A percentile compares a stretch with the other conserved stretches of the same genome.
Evolutionary conservation across 1,284 basidiomycete genomes (phyloP).

Genomic region (Fomitopsis pinicola): DNA sequence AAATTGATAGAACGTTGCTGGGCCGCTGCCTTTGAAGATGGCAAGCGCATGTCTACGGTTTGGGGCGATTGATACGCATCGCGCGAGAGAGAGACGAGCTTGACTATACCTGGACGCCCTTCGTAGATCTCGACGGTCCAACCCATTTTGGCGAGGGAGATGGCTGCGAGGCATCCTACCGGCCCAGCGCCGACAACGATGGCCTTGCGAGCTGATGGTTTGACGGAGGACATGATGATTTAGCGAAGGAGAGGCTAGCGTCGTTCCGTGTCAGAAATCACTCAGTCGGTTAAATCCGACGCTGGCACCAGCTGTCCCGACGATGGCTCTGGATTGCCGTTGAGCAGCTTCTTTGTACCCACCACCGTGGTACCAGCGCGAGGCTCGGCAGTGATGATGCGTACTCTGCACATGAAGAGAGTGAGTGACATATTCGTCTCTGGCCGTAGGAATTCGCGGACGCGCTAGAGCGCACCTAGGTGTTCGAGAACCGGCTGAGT

Average conservation of each 20-base stretch:
- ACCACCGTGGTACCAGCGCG: background rate
- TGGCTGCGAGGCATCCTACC: conserved; percentile 89
- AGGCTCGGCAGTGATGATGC: background rate
- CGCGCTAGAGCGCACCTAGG: background rate
- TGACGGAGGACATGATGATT: background rate
- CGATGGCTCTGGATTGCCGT: background rate
- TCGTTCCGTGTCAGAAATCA: conserved; percentile 1
- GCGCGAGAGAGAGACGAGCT: conserved; percentile 13
- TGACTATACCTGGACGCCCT: conserved; percentile 67
- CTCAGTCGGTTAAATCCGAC: background rate
- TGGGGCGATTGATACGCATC: conserved; percentile 10
- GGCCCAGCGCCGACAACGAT: conserved; percentile 86
- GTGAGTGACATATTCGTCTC: background rate
- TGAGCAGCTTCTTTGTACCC: background rate
- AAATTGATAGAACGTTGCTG: conserved; percentile 92
- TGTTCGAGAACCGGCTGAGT: background rate
- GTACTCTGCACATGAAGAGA: background rate
- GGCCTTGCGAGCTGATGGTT: conserved; percentile 34
- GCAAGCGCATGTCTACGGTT: conserved; percentile 61
- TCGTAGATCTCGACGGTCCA: conserved; percentile 93
- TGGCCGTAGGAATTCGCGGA: background rate
- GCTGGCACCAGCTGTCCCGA: background rate
- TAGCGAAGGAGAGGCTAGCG: background rate
- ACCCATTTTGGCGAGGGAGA: conserved; percentile 83
- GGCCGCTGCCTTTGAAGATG: conserved; percentile 56